Conservation (phyloP, 768 basidiomycete genomes). For the Daedaleopsis nitida region DNA sequence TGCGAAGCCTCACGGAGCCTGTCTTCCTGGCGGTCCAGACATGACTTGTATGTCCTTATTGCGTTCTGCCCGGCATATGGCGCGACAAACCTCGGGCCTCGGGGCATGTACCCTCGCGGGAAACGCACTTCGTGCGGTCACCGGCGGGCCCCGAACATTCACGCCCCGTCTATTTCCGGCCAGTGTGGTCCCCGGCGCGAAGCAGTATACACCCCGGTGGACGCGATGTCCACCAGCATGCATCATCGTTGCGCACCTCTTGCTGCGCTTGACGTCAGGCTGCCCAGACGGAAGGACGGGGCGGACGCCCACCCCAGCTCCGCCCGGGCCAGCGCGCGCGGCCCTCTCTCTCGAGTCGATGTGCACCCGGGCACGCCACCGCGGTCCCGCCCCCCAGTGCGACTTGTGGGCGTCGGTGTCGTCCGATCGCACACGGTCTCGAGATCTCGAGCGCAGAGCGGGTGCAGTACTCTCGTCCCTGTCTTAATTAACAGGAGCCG, state of each 20-base stretch:
- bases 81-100: constrained; percentile 9
- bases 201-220: neutral
- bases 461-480: constrained; percentile 18
- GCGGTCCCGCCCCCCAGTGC: neutral
- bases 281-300: too few species aligned
- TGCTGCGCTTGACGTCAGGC: neutral
- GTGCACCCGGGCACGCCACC: too few species aligned
- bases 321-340: neutral
- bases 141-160: constrained; percentile 2
- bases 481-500: constrained; percentile 21
- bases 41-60: constrained; percentile 23
- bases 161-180: constrained; percentile 2
- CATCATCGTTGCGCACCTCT: neutral
- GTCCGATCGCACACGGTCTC: constrained; percentile 6
- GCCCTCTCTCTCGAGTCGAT: neutral
- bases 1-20: constrained; percentile 12
- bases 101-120: constrained; percentile 14
- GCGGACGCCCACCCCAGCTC: too few species aligned
- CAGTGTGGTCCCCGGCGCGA: neutral
- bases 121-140: neutral
- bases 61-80: constrained; percentile 10
- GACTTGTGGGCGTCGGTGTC: neutral
- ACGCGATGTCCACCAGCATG: neutral
- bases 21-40: constrained; percentile 1
- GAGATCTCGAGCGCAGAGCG: constrained; percentile 12